Evolutionary conservation across 2,329 filamentous ascomycete genomes (phyloP).

Genomic region (Colletotrichum lindemuthianum): DNA sequence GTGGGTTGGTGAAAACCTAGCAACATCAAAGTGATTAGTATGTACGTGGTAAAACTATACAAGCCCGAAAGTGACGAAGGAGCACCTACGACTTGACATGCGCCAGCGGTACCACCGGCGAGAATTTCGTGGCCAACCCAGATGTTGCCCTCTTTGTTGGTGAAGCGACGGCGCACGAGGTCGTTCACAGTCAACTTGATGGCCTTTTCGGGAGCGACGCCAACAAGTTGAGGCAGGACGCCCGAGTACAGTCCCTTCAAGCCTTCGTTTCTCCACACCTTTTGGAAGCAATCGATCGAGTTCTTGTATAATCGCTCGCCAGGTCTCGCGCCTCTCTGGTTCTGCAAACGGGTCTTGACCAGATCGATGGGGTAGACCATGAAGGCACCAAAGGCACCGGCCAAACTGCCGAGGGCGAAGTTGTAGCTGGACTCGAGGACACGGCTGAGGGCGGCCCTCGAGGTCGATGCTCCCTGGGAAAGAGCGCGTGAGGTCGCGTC

Average conservation of each 20-base stretch:
- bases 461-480: slow-evolving; percentile 60
- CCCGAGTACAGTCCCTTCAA: slow-evolving; percentile 91
- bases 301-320: slow-evolving; percentile 96
- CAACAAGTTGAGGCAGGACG: slow-evolving; percentile 92
- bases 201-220: slow-evolving; percentile 98
- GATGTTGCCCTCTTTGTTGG: slow-evolving; percentile 80
- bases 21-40: slow-evolving; percentile 32
- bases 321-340: slow-evolving; percentile 85
- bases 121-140: slow-evolving; percentile 77
- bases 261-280: slow-evolving; percentile 93
- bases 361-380: slow-evolving; percentile 99
- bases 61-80: not conserved
- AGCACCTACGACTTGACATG: slow-evolving; percentile 89
- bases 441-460: slow-evolving; percentile 63
- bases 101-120: slow-evolving; percentile 89
- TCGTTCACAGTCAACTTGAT: slow-evolving; percentile 99
- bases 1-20: slow-evolving; percentile 94
- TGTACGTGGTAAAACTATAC: not conserved
- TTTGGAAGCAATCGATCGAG: slow-evolving; percentile 92
- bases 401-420: slow-evolving; percentile 88
- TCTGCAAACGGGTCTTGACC: slow-evolving; percentile 98
- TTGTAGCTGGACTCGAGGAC: slow-evolving; percentile 85
- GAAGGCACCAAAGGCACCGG: slow-evolving; percentile 96
- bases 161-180: slow-evolving; percentile 80
- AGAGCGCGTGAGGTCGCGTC: slow-evolving; percentile 50